phyloP scores from a whole-genome alignment of 306 rosid genomes.

The Gillenia trifoliata region DNA sequence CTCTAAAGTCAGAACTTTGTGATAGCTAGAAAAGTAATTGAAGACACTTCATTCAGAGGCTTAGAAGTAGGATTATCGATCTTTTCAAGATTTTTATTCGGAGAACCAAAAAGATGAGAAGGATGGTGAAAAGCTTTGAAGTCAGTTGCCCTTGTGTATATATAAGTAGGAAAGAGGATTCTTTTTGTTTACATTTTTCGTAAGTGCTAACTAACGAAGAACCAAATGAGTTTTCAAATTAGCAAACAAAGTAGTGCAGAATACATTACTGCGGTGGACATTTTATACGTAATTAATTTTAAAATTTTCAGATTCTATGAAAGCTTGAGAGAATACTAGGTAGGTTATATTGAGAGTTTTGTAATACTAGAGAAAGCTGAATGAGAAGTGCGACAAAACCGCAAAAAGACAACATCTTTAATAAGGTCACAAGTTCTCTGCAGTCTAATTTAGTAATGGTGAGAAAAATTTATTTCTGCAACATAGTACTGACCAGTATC shows the following conservation, averaged over 20 bases:
- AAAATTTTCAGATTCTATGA: not conserved
- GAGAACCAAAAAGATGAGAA: not conserved
- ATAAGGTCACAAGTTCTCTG: not conserved
- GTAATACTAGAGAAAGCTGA: not conserved
- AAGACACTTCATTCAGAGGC: no score
- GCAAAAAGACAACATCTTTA: not conserved
- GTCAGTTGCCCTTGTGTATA: not conserved
- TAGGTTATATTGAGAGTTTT: not conserved
- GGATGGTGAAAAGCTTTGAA: not conserved
- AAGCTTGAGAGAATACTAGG: not conserved
- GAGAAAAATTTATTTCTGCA: not conserved
- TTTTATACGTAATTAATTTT: not conserved
- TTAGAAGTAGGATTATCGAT: not conserved
- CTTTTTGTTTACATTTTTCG: no score
- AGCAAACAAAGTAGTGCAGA: no score
- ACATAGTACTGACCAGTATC: slow-evolving; percentile 74
- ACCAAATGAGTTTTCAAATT: not conserved
- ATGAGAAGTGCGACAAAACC: no score
- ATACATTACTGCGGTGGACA: not conserved
- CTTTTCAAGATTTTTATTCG: not conserved
- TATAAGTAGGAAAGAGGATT: no score
- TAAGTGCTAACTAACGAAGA: no score
- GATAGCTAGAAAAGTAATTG: not conserved
- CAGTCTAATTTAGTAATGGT: not conserved
- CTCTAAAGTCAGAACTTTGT: not conserved